These are phyloP conservation scores for Aristolochia californica DNA, from an alignment of 164 flowering plant species.

Conservation along the genomic window DNA sequence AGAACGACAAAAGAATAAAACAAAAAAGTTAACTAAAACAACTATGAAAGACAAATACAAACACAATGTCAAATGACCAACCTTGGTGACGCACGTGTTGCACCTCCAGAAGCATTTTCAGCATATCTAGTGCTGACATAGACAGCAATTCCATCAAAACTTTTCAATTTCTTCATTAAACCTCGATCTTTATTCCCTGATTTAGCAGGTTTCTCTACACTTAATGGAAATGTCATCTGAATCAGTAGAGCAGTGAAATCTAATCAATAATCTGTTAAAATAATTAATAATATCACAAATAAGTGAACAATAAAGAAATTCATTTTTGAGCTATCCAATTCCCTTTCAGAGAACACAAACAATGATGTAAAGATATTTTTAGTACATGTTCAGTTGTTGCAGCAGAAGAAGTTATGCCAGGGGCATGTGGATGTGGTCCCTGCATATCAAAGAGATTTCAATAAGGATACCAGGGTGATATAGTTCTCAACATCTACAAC, in stretches of 20 bases:
- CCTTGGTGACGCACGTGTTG: slow-evolving; percentile 28
- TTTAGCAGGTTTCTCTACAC: slow-evolving; percentile 51
- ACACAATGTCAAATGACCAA: slow-evolving; percentile 5
- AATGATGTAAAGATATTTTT: background rate
- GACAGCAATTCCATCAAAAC: slow-evolving; percentile 69
- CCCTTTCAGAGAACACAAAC: too few species aligned
- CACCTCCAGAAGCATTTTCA: slow-evolving; percentile 34
- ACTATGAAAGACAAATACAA: background rate
- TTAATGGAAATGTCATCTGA: slow-evolving; percentile 48
- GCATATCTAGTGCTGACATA: slow-evolving; percentile 56
- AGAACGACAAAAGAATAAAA: too few species aligned
- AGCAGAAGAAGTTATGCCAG: slow-evolving; percentile 31
- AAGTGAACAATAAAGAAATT: too few species aligned
- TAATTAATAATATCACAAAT: too few species aligned
- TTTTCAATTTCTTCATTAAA: slow-evolving; percentile 59
- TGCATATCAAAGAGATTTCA: slow-evolving; percentile 6
- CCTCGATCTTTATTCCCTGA: slow-evolving; percentile 50
- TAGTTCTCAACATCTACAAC: background rate
- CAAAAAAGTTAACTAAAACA: too few species aligned
- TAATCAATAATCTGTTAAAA: too few species aligned
- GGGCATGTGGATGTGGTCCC: slow-evolving; percentile 46
- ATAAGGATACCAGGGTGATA: background rate
- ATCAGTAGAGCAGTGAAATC: slow-evolving; percentile 4
- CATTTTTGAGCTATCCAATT: too few species aligned
- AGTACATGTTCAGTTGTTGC: slow-evolving; percentile 28